Base-by-base conservation (phyloP, 495 filamentous ascomycete genomes). In the Podospora tetraspora region DNA sequence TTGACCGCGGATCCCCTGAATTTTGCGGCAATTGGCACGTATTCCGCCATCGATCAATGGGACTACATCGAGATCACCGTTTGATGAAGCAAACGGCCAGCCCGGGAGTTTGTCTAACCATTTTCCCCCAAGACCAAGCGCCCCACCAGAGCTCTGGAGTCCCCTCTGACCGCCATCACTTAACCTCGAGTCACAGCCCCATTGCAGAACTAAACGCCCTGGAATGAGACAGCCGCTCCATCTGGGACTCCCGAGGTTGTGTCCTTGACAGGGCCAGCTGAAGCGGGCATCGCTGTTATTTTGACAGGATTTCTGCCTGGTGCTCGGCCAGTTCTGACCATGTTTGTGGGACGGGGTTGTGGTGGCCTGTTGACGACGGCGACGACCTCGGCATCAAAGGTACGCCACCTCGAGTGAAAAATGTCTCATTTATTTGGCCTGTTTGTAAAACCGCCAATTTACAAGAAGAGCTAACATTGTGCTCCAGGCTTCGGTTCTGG, bases 281-380 rank as follows among this genome's bases (percentile, higher is more conserved):
- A 12, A 22, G 21, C 62, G 59, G 59, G 37, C 24, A 32, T 66
- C 64, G 7, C 19, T 43, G 0, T 4, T 21, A 59, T 59, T 66
- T 66, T 57, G 16, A 43, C 13, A 13, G 12, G 4, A 13, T 19
- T 43, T 16, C 2, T 43, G 34, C 34, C 34, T 16, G 34, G 34
- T 43, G 34, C 34, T 43, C 13, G 34, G 25, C 43, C 32, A 61
- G 1, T 56, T 30, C 29, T 52, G 27, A 23, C 8, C 65, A 71
- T 63, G 66, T 74, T 76, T 71, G 67, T 74, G 61, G 66, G 43
- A 23, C 66, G 71, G 57, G 63, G 63, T 32, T 61, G 58, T 59
- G 64, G 67, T 70, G 69, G 43, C 43, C 43, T 61, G 23, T 72
- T 58, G 71, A 77, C 73, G 63, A 70, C 63, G 66, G 71, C 71